A percentile compares a stretch with the other conserved stretches of the same genome.
Evolutionary conservation across 2,329 filamentous ascomycete species (phyloP).

Genomic region (Xenosphaeropsis pyriputrescens): DNA sequence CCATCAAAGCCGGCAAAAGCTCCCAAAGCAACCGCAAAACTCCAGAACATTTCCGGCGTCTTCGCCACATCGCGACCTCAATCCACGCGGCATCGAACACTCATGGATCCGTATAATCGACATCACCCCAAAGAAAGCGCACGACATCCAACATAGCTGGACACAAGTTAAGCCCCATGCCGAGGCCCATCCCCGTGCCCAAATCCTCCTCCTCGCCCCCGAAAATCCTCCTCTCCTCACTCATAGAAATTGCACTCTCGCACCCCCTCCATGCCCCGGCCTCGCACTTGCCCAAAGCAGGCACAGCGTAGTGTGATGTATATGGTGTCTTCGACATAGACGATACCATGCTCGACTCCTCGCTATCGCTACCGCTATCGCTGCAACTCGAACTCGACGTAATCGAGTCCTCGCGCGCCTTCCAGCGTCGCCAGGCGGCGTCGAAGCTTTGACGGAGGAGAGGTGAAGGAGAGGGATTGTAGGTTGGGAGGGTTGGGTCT

Average conservation of each 20-base stretch:
- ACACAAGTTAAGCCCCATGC: conserved; percentile 16
- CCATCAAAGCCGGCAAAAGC: too few relatives aligned
- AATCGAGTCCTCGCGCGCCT: conserved; percentile 7
- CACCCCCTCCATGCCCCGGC: too few relatives aligned
- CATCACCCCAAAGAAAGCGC: conserved; percentile 15
- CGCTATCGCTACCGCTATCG: conserved; percentile 1
- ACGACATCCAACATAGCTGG: conserved; percentile 17
- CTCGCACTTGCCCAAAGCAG: too few relatives aligned
- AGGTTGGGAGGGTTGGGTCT: conserved; percentile 12
- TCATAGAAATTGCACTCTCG: conserved; percentile 1
- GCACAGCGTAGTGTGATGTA: too few relatives aligned
- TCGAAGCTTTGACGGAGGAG: conserved; percentile 16
- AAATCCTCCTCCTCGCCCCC: conserved; percentile 14
- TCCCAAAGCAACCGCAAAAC: too few relatives aligned
- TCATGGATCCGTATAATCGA: conserved; percentile 19
- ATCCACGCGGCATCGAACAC: neutral
- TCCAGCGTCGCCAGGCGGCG: conserved; percentile 17
- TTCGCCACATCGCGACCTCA: too few relatives aligned
- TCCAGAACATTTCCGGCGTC: too few relatives aligned
- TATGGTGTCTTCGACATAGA: too few relatives aligned
- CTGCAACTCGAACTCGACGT: too few relatives aligned
- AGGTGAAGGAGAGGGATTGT: conserved; percentile 11
- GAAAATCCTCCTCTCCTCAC: conserved; percentile 14
- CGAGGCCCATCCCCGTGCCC: neutral
- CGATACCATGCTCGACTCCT: neutral